Base-by-base conservation (phyloP, 2,329 filamentous ascomycete genomes). In the Colletotrichum caudatum region DNA sequence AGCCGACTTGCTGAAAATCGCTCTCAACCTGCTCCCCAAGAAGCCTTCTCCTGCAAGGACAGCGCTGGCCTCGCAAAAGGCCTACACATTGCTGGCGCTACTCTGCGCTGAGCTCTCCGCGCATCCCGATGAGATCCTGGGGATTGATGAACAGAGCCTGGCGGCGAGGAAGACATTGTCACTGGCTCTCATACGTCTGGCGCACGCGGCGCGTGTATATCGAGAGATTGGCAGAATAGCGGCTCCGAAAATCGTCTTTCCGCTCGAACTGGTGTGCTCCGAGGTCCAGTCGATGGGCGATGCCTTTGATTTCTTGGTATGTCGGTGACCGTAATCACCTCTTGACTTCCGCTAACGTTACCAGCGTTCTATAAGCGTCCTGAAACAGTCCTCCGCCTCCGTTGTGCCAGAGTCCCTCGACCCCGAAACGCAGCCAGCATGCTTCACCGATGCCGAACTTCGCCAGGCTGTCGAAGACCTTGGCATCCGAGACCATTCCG, bases 261-360 rank as follows among this genome's bases (percentile, higher is more conserved):
- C 82, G 48, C 76, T 84, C 37, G 78, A 82, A n/a, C 76, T 82
- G 26, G 72, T 83, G 16, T 77, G 78, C 3, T 73, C 77, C 6
- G 79, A 80, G 9, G 77, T 78, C 64, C 76, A 79, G 0, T 72
- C 74, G 1, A 72, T 82, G 26, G 75, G 77, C 14, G 77, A 80
- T 46, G 78, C 78, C 35, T 82, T 79, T 5, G 85, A 87, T 73
- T 73, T 85, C 62, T 82, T 80, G 81, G 85, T 86, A 79, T 74
- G 80, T 74, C 53, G 12, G 48, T 23, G 16, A 18, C 29, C 23
- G 20, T 3, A 61, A 29, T 5, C 18, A 2, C 53, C 37, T 20
- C 58, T 48, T 63, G 46, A 46, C 5, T 41, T 33, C 1, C 12
- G 41, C 69, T 72, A 48, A 72, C 48, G 16, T 26, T 18, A 8